Evolutionary conservation across 805 yeast species (phyloP).

Genomic region (Candida piceae): DNA sequence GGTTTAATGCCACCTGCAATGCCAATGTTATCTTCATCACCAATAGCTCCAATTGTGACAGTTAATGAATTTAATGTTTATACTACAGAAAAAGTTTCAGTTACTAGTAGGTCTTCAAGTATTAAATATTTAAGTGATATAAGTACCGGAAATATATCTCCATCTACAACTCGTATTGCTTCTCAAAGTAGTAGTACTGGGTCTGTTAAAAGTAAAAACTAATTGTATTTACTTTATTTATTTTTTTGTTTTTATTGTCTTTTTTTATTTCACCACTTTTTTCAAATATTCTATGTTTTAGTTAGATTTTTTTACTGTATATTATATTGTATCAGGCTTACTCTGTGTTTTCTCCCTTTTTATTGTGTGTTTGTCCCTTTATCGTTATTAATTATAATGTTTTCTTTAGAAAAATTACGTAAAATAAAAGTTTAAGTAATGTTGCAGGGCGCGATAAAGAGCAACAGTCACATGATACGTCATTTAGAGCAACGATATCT

Average conservation of each 20-base stretch:
- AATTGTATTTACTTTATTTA: not conserved
- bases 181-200: conserved; percentile 2
- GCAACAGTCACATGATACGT: no score
- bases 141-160: conserved; percentile 14
- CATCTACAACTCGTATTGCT: conserved; percentile 1
- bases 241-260: not conserved
- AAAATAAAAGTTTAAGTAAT: no score
- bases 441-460: no score
- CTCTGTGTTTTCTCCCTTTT: no score
- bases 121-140: conserved; percentile 19
- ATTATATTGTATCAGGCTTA: no score
- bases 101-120: conserved; percentile 12
- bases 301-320: no score
- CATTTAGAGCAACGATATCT: no score
- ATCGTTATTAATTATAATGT: no score
- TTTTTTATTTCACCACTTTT: not conserved
- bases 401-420: no score
- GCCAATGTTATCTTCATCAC: conserved; percentile 9
- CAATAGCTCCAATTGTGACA: conserved; percentile 12
- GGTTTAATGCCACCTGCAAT: conserved; percentile 16
- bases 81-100: conserved; percentile 13
- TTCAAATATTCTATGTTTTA: no score
- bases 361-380: no score
- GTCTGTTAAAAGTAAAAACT: not conserved
- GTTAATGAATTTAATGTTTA: conserved; percentile 16